Percentiles rank a stretch among this genome's conserved stretches.
Evolutionary conservation across 495 filamentous ascomycete species (phyloP).

Genomic region (Talaromyces liani): DNA sequence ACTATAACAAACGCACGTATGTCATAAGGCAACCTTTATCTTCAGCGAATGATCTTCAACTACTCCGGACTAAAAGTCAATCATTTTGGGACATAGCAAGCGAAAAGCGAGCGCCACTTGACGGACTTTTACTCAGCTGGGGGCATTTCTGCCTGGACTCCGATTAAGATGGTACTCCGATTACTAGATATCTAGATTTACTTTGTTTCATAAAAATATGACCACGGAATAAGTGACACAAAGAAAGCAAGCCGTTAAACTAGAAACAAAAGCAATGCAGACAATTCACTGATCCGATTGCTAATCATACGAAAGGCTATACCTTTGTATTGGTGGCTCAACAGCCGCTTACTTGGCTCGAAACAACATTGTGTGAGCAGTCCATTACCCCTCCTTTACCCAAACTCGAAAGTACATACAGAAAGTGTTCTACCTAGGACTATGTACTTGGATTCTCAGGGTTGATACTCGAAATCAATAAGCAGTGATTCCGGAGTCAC

Average conservation of each 20-base stretch:
- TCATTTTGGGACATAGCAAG: neutral
- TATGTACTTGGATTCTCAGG: too few relatives aligned
- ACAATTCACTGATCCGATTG: too few relatives aligned
- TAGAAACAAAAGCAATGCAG: too few relatives aligned
- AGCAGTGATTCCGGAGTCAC: too few relatives aligned
- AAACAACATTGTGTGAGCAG: too few relatives aligned
- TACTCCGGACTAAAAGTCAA: neutral
- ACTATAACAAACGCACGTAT: neutral
- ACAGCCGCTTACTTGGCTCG: too few relatives aligned
- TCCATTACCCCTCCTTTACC: too few relatives aligned
- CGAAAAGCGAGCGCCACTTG: neutral
- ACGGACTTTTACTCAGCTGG: neutral
- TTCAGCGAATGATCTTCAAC: neutral
- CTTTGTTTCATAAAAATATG: neutral
- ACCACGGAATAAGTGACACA: neutral
- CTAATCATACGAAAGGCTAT: too few relatives aligned
- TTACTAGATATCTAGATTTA: neutral
- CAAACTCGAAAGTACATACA: too few relatives aligned
- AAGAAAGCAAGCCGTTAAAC: neutral
- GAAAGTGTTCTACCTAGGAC: too few relatives aligned
- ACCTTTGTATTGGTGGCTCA: too few relatives aligned
- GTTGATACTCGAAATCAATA: too few relatives aligned
- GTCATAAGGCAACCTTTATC: neutral
- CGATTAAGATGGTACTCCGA: neutral
- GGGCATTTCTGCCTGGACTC: neutral